Evolutionary conservation across 1,284 basidiomycete genomes (phyloP).

Genomic region (Marasmius tenuissimus): DNA sequence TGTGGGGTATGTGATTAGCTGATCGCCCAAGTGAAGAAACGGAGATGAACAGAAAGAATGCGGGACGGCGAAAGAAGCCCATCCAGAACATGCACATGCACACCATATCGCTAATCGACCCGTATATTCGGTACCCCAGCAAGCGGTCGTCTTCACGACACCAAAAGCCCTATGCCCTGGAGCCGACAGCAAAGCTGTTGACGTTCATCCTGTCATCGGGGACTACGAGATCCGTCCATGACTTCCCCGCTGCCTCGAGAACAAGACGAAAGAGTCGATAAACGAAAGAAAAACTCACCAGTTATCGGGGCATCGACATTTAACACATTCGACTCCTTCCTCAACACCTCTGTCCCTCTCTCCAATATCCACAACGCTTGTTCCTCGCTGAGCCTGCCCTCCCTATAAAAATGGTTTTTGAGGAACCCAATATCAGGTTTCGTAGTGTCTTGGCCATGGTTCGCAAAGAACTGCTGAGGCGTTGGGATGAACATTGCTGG

Average conservation of each 20-base stretch:
- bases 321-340: slow-evolving; percentile 81
- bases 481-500: slow-evolving; percentile 93
- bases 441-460: slow-evolving; percentile 66
- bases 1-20: slow-evolving; percentile 25
- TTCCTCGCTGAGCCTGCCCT: slow-evolving; percentile 89
- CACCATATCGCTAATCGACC: no score
- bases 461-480: slow-evolving; percentile 89
- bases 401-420: slow-evolving; percentile 99
- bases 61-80: background rate
- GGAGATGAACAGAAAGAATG: background rate
- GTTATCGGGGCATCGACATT: slow-evolving; percentile 95
- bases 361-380: slow-evolving; percentile 88
- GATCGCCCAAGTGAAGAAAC: background rate
- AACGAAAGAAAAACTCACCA: slow-evolving; percentile 44
- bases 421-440: slow-evolving; percentile 97
- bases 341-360: slow-evolving; percentile 75
- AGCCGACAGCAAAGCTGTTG: no score
- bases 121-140: no score
- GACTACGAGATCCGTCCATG: background rate
- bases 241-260: background rate
- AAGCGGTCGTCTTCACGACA: no score
- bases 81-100: no score
- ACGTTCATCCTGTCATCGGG: background rate
- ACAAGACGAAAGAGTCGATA: slow-evolving; percentile 2
- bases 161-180: no score